Evolutionary conservation across 148 eudicot genomes (phyloP), one percentile per base, ranked within the genome.

Genomic region (Gaultheria prostrata): DNA sequence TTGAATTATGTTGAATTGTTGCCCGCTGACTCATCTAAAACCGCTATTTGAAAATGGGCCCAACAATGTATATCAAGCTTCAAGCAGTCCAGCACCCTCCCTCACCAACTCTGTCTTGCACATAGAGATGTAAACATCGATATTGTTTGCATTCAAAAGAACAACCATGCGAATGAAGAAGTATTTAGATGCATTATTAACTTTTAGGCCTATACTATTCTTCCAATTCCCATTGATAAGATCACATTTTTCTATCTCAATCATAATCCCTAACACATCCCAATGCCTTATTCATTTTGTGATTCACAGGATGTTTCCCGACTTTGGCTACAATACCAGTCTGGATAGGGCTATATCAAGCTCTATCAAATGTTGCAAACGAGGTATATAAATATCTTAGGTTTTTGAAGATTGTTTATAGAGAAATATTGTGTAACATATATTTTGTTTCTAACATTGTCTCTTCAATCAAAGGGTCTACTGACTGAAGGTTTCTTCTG

Each of bases 251-350:
- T 67, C 18, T 67, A 28, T 67, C 72, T 5, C 20, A 67, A 4
- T 28, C 39, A 30, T 67, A 18, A 67, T 67, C 72, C 72, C 18
- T 50, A 12, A 61, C 17, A 21, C 83, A 17, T 45, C 48, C 18
- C 54, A 72, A 63, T 59, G 33, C 11, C n/a, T 80, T 56, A 26
- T 70, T 78, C 28, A 0, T 18, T 70, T 39, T 79, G 65, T 85
- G 71, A 86, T 49, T 56, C 49, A 86, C 92, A 97, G 99, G 99
- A 84, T 95, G 98, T 88, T 83, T 97, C 43, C 99, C 99, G 20
- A 97, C 99, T 79, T 93, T 97, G 94, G 99, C 99, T 49, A 97
- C 99, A 79, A 97, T 97, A 92, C 99, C 99, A 48, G 98, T 97
- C 54, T 97, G 93, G 92, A 97, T 97, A 87, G 99, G 99, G 67